Evolutionary conservation across 306 rosid species (phyloP), one percentile per base, ranked within the genome.

Genomic region (Vigna reflexopilosa): DNA sequence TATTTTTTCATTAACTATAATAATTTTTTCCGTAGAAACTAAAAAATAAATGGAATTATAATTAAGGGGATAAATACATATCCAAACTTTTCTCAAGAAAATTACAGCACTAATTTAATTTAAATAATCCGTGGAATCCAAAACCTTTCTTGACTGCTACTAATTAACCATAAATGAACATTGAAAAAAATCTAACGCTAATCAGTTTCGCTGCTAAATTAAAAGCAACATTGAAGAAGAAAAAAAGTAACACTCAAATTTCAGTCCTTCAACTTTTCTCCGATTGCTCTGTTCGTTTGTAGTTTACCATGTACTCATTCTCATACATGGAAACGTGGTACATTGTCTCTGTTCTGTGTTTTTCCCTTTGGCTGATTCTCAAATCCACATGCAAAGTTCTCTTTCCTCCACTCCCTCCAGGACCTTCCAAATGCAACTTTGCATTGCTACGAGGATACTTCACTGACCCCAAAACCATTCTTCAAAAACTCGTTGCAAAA

Each of bases 271-370:
- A 48, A 59, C 36, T 15, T 34, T 70, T 13, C 30, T 2, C 1
- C 4, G 0, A 20, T 15, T 13, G n/a, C 10, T 42, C 22, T 36
- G 42, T 36, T 30, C 0, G 10, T 44, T n/a, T 45, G 13, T 40
- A 3, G 32, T 52, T 45, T 67, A 32, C 1, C 68, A 11, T 2
- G 2, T 8, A 48, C 30, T 36, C 16, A 59, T 68, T 52, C 49
- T 22, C 19, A 68, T 30, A 58, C 47, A 85, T 85, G 88, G 86
- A 85, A 72, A 1, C 68, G 4, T 85, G 80, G 84, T 64, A 78
- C n/a, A 10, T 57, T 57, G 1, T 82, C 42, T 8, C 76, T 55
- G 11, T 82, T 38, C 0, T 70, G 14, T 75, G 70, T 5, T 55
- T 82, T 47, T 16, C 24, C 19, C 28, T 78, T 19, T 28, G 64